Evolutionary conservation across 1,139 yeast species (phyloP), one percentile per base, ranked within the genome.

Genomic region (Geotrichum candidum): DNA sequence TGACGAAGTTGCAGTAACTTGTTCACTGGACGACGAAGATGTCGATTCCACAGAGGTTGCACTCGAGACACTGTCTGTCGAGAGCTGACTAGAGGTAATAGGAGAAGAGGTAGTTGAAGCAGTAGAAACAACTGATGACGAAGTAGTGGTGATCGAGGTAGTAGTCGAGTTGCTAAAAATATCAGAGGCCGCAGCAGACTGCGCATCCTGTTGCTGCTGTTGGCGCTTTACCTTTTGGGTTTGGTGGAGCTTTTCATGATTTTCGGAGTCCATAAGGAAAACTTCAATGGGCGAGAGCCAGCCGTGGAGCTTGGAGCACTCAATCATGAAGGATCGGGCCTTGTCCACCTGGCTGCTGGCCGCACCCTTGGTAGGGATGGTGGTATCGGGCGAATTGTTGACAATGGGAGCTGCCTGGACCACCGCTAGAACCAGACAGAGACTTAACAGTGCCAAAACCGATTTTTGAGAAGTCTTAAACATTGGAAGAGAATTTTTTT

Each of bases 271-370:
- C 48, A 56, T 38, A 15, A 56, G 53, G 22, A 56, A 29, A 22
- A 38, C 22, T 27, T 56, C 58, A 5, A 50, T 13, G 13, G 58
- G 58, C 13, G 53, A 45, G 29, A 56, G 54, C 58, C 58, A 56
- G n/a, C 51, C 25, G 31, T 56, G 58, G 5, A 56, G 50, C 33
- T 50, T 56, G 22, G 54, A 56, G 54, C 58, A 56, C 7, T 56
- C 58, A 23, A 51, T 33, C 38, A 33, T 33, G 15, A 33, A 33
- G 13, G 15, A 33, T 2, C 38, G 38, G 4, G 38, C 15, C 38
- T 33, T 33, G 2, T 33, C 38, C 2, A 33, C 13, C 38, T 33
- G 38, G 15, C 9, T 33, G 9, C 38, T 33, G 38, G 38, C 38
- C 11, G 15, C 2, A 13, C 38, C 38, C 38, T 33, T 33, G 38